Conservation (phyloP, 2,329 filamentous ascomycete species). For the Biscogniauxia marginata region DNA sequence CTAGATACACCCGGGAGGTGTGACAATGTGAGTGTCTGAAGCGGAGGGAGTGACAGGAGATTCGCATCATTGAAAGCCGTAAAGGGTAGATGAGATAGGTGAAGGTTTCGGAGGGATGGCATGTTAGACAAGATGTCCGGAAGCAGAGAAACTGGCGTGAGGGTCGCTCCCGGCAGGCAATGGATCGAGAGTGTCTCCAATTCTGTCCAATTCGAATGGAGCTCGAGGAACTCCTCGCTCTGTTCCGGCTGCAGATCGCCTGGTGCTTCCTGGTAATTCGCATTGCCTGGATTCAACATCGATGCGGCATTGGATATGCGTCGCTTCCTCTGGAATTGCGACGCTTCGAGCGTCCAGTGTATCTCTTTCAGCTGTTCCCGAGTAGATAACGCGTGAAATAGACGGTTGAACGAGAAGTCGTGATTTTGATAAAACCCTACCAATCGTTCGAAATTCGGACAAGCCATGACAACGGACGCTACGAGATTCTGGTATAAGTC, state of each 20-base stretch:
- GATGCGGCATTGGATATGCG: conserved; percentile 28
- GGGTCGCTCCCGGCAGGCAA: conserved; percentile 53
- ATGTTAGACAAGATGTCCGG: conserved; percentile 49
- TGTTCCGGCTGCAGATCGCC: conserved; percentile 42
- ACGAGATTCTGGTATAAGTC: conserved; percentile 57
- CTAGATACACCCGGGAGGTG: conserved; percentile 56
- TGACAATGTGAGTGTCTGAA: conserved; percentile 55
- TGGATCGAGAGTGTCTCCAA: conserved; percentile 58
- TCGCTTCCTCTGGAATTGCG: conserved; percentile 36
- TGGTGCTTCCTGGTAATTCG: conserved; percentile 30
- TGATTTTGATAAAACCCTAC: conserved; percentile 54
- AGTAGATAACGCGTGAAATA: conserved; percentile 60
- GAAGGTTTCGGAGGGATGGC: conserved; percentile 56
- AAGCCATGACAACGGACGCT: conserved; percentile 62
- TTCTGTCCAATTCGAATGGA: conserved; percentile 55
- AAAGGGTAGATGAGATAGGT: conserved; percentile 56
- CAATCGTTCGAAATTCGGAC: conserved; percentile 61
- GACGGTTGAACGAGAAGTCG: conserved; percentile 53
- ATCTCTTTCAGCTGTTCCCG: conserved; percentile 55
- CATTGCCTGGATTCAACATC: conserved; percentile 23
- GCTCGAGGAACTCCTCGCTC: conserved; percentile 45
- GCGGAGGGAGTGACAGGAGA: conserved; percentile 53
- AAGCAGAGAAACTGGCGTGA: conserved; percentile 53
- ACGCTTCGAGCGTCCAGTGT: conserved; percentile 55
- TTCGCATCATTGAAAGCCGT: conserved; percentile 57